These are phyloP conservation scores for Rutstroemia sp. DNA, from an alignment of 2,329 filamentous ascomycete genomes.

Conservation along the genomic window DNA sequence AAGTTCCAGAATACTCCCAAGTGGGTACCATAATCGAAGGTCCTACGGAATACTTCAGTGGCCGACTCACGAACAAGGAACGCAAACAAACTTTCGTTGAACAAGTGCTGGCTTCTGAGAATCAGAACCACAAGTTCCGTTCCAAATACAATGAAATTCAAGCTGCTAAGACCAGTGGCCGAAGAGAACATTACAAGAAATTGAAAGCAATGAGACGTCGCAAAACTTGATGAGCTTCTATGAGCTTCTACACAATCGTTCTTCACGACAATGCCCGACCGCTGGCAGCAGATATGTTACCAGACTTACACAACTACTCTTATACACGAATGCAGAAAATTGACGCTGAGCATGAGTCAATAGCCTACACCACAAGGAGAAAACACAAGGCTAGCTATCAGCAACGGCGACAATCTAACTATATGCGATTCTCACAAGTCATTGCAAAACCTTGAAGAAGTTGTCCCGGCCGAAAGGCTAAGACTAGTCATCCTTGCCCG, in stretches of 20 bases:
- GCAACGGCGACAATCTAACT: too few relatives aligned
- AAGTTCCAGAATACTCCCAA: conserved; percentile 70
- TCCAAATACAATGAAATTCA: conserved; percentile 84
- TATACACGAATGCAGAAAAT: too few relatives aligned
- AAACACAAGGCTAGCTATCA: too few relatives aligned
- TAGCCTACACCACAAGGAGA: too few relatives aligned
- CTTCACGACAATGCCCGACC: neutral
- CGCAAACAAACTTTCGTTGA: conserved; percentile 81
- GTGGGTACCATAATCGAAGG: conserved; percentile 85
- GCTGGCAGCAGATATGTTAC: neutral
- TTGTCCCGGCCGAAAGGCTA: too few relatives aligned
- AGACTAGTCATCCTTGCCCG: too few relatives aligned
- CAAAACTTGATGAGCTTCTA: neutral
- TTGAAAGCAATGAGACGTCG: conserved; percentile 42
- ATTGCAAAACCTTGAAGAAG: too few relatives aligned
- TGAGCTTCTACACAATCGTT: neutral
- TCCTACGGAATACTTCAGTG: conserved; percentile 78
- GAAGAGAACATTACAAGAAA: conserved; percentile 82
- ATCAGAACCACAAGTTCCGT: conserved; percentile 66
- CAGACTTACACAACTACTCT: too few relatives aligned
- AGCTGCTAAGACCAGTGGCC: conserved; percentile 73
- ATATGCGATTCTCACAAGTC: too few relatives aligned
- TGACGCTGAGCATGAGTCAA: too few relatives aligned
- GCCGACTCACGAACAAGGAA: conserved; percentile 77
- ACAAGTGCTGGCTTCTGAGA: conserved; percentile 66